A percentile compares a stretch with the other conserved stretches of the same genome.
Evolutionary conservation across 2,329 filamentous ascomycete genomes (phyloP).

Genomic region (Microsporum canis): DNA sequence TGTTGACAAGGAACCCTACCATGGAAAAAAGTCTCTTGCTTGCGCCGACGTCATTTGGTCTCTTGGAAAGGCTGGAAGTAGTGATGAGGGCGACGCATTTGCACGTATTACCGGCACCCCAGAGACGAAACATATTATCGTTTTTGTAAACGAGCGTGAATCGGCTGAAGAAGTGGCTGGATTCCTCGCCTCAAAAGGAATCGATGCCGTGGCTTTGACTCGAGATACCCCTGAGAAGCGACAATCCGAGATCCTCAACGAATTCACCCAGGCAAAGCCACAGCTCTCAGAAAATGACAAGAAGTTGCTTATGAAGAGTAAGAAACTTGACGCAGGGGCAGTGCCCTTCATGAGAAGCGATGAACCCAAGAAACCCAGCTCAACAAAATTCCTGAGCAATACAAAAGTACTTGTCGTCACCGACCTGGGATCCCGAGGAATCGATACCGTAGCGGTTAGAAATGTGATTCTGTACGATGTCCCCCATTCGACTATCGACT

Average conservation of each 20-base stretch:
- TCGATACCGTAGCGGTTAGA: conserved; percentile 82
- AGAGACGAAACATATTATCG: conserved; percentile 73
- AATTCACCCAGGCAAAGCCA: conserved; percentile 49
- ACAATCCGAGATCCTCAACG: conserved; percentile 62
- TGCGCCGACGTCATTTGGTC: conserved; percentile 93
- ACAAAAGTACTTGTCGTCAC: conserved; percentile 91
- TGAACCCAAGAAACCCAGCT: conserved; percentile 3
- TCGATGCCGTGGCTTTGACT: conserved; percentile 75
- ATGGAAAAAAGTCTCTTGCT: conserved; percentile 81
- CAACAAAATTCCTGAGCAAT: conserved; percentile 37
- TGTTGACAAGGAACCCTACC: conserved; percentile 82
- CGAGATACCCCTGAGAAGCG: conserved; percentile 71
- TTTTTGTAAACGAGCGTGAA: conserved; percentile 95
- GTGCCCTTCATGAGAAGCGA: conserved; percentile 13
- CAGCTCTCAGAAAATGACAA: conserved; percentile 23
- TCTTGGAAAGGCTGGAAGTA: conserved; percentile 66
- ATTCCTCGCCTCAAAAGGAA: conserved; percentile 72
- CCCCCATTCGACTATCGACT: conserved; percentile 95
- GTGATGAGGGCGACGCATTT: conserved; percentile 22
- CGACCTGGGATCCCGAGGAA: conserved; percentile 81
- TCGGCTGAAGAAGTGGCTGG: conserved; percentile 69
- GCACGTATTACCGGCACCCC: conserved; percentile 32
- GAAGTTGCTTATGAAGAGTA: conserved; percentile 11
- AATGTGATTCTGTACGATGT: conserved; percentile 94
- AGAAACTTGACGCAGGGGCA: conserved; percentile 9